A percentile compares a stretch with the other conserved stretches of the same genome.
Conservation (phyloP, 2,329 filamentous ascomycete species). For the Xylogone sp. region DNA sequence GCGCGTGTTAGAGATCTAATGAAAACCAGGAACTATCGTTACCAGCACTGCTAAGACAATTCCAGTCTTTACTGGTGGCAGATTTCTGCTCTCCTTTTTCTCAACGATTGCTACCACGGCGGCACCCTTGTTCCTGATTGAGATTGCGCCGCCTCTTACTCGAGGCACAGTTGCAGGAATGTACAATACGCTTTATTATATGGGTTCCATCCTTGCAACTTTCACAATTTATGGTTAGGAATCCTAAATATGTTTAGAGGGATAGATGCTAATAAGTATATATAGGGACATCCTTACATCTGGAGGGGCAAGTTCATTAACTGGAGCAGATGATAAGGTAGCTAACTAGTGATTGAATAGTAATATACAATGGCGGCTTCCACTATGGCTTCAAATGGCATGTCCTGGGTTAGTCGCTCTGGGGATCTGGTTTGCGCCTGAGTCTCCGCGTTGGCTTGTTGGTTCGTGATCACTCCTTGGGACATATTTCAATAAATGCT, state of each 20-base stretch:
- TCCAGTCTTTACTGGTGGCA: conserved; percentile 45
- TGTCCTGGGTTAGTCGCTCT: conserved; percentile 22
- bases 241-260: neutral
- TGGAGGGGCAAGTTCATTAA: conserved; percentile 13
- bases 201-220: conserved; percentile 41
- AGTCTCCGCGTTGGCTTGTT: conserved; percentile 52
- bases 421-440: conserved; percentile 41
- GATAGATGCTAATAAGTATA: neutral
- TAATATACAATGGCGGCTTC: conserved; percentile 42
- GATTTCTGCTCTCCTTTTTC: conserved; percentile 48
- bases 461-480: conserved; percentile 17
- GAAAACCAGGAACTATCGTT: conserved; percentile 38
- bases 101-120: conserved; percentile 52
- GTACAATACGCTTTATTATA: conserved; percentile 39
- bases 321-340: neutral
- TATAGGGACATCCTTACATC: neutral
- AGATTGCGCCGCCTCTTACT: conserved; percentile 56
- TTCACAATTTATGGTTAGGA: conserved; percentile 30
- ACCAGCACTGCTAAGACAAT: conserved; percentile 38
- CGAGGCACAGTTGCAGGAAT: conserved; percentile 56
- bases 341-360: neutral
- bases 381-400: conserved; percentile 40
- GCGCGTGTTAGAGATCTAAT: conserved; percentile 34
- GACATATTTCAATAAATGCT: neutral
- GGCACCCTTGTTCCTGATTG: conserved; percentile 56